These are phyloP conservation scores for Chaetomium cochliodes DNA, from an alignment of 495 filamentous ascomycete species.

Conservation along the genomic window DNA sequence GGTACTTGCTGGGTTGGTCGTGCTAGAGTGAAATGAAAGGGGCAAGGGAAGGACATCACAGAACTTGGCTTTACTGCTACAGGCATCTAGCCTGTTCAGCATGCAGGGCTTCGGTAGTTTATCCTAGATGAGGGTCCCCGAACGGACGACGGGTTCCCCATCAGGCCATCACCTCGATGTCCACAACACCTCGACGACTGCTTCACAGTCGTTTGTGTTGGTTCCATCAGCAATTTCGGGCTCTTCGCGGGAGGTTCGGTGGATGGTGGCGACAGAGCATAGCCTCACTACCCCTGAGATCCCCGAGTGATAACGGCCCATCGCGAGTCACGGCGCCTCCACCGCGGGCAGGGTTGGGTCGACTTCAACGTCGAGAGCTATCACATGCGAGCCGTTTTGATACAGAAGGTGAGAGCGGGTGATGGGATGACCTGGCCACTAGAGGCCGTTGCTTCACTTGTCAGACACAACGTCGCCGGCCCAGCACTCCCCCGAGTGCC, in stretches of 20 bases:
- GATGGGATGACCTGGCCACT: not conserved
- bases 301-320: not conserved
- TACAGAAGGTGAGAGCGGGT: not conserved
- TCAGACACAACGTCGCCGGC: not conserved
- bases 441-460: not conserved
- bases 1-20: not conserved
- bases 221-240: conserved; percentile 1
- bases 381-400: not conserved
- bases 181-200: not conserved
- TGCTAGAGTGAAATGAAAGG: not conserved
- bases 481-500: no score
- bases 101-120: not conserved
- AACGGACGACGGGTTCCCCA: not conserved
- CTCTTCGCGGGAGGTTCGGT: not conserved
- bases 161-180: not conserved
- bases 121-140: not conserved
- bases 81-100: conserved; percentile 3
- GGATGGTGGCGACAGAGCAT: not conserved
- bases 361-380: not conserved
- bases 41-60: not conserved
- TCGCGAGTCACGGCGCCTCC: not conserved
- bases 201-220: not conserved
- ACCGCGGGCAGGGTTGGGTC: not conserved
- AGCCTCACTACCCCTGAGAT: not conserved
- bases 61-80: not conserved